Evolutionary conservation across 2,329 filamentous ascomycete species (phyloP).

Genomic region (Clonostachys rhizophaga): DNA sequence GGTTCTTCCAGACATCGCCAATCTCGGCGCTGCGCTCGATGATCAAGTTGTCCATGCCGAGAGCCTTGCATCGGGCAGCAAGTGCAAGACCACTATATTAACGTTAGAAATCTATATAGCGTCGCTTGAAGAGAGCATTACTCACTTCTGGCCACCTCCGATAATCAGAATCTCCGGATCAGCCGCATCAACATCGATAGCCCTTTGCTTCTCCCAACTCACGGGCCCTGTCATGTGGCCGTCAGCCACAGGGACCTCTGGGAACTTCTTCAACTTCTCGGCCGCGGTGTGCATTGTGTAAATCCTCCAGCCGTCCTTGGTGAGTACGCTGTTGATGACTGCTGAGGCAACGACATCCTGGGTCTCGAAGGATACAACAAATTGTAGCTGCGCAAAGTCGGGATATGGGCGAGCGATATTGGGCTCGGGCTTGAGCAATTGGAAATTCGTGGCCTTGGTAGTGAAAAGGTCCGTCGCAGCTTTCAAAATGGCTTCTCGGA

Average conservation of each 20-base stretch:
- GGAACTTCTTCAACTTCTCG: slow-evolving; percentile 20
- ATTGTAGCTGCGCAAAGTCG: slow-evolving; percentile 7
- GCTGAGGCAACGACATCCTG: slow-evolving; percentile 20
- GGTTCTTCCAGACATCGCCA: slow-evolving; percentile 60
- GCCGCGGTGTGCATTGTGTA: slow-evolving; percentile 25
- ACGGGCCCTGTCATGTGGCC: slow-evolving; percentile 23
- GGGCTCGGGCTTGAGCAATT: not conserved
- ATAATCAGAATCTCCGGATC: slow-evolving; percentile 52
- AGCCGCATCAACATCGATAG: slow-evolving; percentile 12
- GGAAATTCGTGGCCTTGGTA: slow-evolving; percentile 9
- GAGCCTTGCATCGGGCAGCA: slow-evolving; percentile 55
- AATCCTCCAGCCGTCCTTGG: slow-evolving; percentile 22
- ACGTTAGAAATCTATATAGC: not conserved
- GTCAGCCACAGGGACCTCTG: slow-evolving; percentile 16
- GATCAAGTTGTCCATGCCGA: slow-evolving; percentile 50
- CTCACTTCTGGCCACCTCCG: slow-evolving; percentile 26
- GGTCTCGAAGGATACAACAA: slow-evolving; percentile 7
- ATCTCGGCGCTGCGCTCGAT: slow-evolving; percentile 53
- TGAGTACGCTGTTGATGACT: slow-evolving; percentile 21
- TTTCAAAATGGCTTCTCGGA: slow-evolving; percentile 25
- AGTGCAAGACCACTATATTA: not conserved
- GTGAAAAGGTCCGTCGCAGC: slow-evolving; percentile 23
- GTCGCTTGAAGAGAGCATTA: not conserved
- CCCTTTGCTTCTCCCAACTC: slow-evolving; percentile 21
- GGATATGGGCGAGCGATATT: not conserved